Conservation (phyloP, 1,139 yeast genomes). For the Pichia kudriavzevii region DNA sequence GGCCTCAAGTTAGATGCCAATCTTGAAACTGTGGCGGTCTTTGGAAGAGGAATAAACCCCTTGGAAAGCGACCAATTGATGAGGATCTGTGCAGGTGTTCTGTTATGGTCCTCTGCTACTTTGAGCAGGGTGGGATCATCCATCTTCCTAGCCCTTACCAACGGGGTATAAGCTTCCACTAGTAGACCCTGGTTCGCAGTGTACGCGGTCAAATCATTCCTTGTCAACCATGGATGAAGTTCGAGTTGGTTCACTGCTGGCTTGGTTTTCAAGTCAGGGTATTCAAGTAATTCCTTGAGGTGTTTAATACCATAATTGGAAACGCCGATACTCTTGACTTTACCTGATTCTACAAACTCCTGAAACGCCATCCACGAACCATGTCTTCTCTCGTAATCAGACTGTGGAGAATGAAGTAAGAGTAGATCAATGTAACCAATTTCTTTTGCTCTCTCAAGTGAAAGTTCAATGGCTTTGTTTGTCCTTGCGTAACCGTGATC, state of each 20-base stretch:
- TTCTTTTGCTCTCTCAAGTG: conserved; percentile 33
- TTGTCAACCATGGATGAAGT: conserved; percentile 43
- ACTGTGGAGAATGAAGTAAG: conserved; percentile 35
- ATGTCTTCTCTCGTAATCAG: conserved; percentile 31
- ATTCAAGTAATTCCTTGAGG: conserved; percentile 30
- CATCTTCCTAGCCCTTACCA: conserved; percentile 40
- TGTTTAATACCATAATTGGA: conserved; percentile 37
- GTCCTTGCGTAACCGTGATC: conserved; percentile 38
- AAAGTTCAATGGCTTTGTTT: conserved; percentile 29
- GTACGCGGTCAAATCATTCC: conserved; percentile 34
- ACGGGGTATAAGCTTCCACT: conserved; percentile 50
- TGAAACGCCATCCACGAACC: conserved; percentile 34
- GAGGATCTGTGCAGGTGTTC: conserved; percentile 36
- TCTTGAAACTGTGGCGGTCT: conserved; percentile 31
- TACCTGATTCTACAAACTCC: conserved; percentile 31
- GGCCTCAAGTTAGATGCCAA: conserved; percentile 5
- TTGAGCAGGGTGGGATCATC: conserved; percentile 40
- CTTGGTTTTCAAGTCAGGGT: conserved; percentile 30
- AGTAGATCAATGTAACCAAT: conserved; percentile 37
- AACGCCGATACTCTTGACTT: conserved; percentile 35
- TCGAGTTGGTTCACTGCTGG: conserved; percentile 49
- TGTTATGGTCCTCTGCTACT: conserved; percentile 33
- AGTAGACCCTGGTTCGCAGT: conserved; percentile 30
- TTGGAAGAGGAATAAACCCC: conserved; percentile 61
- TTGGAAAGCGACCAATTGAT: conserved; percentile 40